A percentile compares a stretch with the other conserved stretches of the same genome.
These are phyloP conservation scores for Globisporangium paroecandrum DNA, from an alignment of 352 stramenopile genomes.

Conservation along the genomic window DNA sequence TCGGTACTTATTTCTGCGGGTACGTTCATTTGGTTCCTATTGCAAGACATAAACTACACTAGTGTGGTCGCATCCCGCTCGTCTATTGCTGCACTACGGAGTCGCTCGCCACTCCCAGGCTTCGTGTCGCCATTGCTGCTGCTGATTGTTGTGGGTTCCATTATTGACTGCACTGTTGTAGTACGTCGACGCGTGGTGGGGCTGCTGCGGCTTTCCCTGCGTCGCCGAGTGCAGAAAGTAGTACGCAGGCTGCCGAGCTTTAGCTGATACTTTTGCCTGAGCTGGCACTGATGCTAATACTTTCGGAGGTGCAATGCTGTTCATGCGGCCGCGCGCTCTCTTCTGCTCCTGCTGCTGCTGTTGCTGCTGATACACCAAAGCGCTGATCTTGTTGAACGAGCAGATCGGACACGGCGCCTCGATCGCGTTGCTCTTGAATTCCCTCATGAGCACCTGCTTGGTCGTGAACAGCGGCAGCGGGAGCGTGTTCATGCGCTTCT, in stretches of 20 bases:
- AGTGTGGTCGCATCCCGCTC: too few relatives aligned
- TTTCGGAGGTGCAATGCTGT: not conserved
- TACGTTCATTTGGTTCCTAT: not conserved
- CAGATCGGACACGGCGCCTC: slow-evolving; percentile 81
- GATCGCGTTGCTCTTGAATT: slow-evolving; percentile 59
- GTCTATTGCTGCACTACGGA: not conserved
- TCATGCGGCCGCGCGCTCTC: not conserved
- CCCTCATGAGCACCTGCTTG: slow-evolving; percentile 54
- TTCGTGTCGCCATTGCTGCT: slow-evolving; percentile 29
- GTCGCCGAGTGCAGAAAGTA: slow-evolving; percentile 58
- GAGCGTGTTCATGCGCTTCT: slow-evolving; percentile 71
- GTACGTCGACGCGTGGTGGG: not conserved
- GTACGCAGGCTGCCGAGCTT: slow-evolving; percentile 19
- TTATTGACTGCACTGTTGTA: not conserved
- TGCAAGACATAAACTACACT: not conserved
- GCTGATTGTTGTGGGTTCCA: not conserved
- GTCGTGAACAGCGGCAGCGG: slow-evolving; percentile 58
- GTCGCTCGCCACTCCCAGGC: slow-evolving; percentile 38
- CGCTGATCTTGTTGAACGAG: slow-evolving; percentile 77
- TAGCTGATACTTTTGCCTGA: not conserved
- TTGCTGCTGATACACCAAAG: slow-evolving; percentile 40
- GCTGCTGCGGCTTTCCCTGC: slow-evolving; percentile 9
- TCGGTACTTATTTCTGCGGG: not conserved
- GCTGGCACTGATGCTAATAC: not conserved
- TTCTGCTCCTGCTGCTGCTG: not conserved